Percentiles rank a stretch among this genome's conserved stretches.
These are phyloP conservation scores for Cercospora citrullina DNA, from an alignment of 2,329 filamentous ascomycete species.

Conservation along the genomic window DNA sequence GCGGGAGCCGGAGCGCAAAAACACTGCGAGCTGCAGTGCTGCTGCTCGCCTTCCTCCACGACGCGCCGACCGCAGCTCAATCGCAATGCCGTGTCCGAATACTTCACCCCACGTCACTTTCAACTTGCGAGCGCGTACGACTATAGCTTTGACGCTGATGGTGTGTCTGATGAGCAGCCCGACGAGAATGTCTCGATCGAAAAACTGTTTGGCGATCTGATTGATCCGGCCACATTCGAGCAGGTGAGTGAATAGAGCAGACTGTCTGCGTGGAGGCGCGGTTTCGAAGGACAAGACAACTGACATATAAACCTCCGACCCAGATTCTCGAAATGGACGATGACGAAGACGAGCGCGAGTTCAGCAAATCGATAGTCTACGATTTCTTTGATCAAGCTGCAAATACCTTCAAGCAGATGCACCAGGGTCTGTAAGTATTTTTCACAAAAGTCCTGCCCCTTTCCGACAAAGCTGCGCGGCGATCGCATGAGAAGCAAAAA, in stretches of 20 bases:
- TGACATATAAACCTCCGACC: not conserved
- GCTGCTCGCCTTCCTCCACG: conserved; percentile 21
- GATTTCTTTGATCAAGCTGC: conserved; percentile 93
- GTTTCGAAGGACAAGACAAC: not conserved
- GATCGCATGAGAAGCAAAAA: not conserved
- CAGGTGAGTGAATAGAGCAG: conserved; percentile 52
- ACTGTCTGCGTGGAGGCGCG: not conserved
- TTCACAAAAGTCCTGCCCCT: not conserved
- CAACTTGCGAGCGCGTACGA: not conserved
- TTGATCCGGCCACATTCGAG: conserved; percentile 79
- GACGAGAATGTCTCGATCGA: conserved; percentile 50
- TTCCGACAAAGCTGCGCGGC: not conserved
- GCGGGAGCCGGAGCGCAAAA: conserved; percentile 5
- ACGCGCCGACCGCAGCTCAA: conserved; percentile 21
- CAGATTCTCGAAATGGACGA: conserved; percentile 97
- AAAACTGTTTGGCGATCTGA: conserved; percentile 66
- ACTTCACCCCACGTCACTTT: conserved; percentile 12
- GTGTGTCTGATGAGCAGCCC: conserved; percentile 38
- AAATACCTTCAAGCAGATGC: conserved; percentile 82
- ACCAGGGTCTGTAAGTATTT: conserved; percentile 71
- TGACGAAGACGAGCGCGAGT: conserved; percentile 77
- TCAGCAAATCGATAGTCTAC: conserved; percentile 83
- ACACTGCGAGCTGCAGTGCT: conserved; percentile 14
- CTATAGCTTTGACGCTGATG: conserved; percentile 29
- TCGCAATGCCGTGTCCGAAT: conserved; percentile 23